Base-by-base conservation (phyloP, 148 eudicot genomes). In the Limonium bicolor region DNA sequence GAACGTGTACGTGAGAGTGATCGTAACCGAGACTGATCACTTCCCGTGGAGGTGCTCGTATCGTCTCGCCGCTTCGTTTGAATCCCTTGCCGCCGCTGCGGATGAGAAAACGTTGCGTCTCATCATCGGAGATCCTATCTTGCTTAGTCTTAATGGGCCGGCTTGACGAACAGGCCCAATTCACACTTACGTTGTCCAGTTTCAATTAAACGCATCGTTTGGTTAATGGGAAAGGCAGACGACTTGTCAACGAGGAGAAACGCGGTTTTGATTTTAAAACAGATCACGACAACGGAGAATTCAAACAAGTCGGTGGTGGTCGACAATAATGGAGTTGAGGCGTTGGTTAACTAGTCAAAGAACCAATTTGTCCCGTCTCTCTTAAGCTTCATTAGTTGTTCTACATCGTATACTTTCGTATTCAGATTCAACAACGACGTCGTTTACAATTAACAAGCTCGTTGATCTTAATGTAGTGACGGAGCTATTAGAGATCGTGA, bases 321-420 rank as follows among this genome's bases (percentile, higher is more conserved):
- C 8, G 53, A 39, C 28, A 60, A 60, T 13, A 75, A 64, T 43
- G 88, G 74, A 36, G 48, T n/a, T n/a, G 86, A 77, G 45, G 69
- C 63, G 12, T 23, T 85, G 5, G 63, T 74, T 21, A 65, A 74
- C 56, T 28, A 23, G 48, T 85, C 46, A 69, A 68, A 66, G 90
- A 77, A 46, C 86, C 86, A 21, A 65, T 77, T 38, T 69, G 72
- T 24, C 54, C 71, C 18, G 24, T 80, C 4, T 71, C 82, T 1
- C 74, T 85, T n/a, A 80, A 74, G 21, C 85, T 9, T 51, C 95
- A 13, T 48, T 85, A 36, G 52, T 63, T 14, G 47, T 55, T n/a
- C n/a, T n/a, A n/a, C n/a, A n/a, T n/a, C n/a, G n/a, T n/a, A n/a
- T n/a, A n/a, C n/a, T n/a, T n/a, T n/a, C n/a, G n/a, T n/a, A n/a